Evolutionary conservation across 192 early-diverging fungal species (phyloP), one percentile per base, ranked within the genome.

Genomic region (Linnemannia schmuckeri): DNA sequence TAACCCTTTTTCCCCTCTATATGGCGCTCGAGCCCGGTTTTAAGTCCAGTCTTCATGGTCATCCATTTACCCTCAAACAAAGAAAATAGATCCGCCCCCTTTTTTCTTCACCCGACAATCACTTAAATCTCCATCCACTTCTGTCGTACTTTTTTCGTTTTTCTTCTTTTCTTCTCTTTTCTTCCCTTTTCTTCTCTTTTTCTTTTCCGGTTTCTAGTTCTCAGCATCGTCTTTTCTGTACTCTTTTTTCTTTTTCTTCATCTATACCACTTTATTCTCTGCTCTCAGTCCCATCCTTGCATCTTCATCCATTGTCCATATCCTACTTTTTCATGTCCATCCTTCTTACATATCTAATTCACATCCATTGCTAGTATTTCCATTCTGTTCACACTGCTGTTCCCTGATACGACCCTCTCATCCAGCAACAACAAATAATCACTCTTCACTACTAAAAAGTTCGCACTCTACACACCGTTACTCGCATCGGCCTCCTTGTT

Each of bases 131-230:
- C 37, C 74, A 33, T 33, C 72, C n/a, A 70, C 30, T 47, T 30
- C 66, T 35, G 12, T 7, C 66, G 24, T 77, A 41, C 2, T 33
- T 35, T 78, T 17, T 68, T 42, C 41, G 24, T 46, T n/a, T 66
- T 52, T 38, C 37, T 5, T 5, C 57, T 57, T 54, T 47, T 76
- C 35, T 72, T 52, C 47, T 35, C 22, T 4, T 38, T 72, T 15
- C 49, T 71, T 24, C 35, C 69, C 33, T 49, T n/a, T 30, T 46
- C 15, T 47, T 37, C 30, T 40, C 66, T 17, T 54, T 13, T 72
- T 76, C 33, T 30, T 63, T 49, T 72, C 44, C 41, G 10, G 33
- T 22, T 44, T 35, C 78, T 80, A 22, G 55, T 57, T 27, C 55
- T 27, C 55, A 7, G 3, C 0, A 7, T 27, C 55, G n/a, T 12